These are phyloP conservation scores for Aspergillus affinis DNA, from an alignment of 495 filamentous ascomycete species.

Conservation along the genomic window DNA sequence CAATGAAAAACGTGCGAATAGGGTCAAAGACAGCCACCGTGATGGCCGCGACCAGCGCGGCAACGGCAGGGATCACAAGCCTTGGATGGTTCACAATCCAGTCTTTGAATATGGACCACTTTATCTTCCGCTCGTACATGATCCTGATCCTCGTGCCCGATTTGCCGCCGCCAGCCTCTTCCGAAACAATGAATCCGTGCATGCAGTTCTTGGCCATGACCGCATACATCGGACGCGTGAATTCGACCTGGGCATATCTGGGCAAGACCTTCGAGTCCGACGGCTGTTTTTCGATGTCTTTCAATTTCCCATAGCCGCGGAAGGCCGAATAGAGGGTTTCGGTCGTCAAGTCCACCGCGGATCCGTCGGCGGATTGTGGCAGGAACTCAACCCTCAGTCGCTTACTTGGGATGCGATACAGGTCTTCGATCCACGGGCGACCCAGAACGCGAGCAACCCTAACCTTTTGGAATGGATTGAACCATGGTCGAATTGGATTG, in stretches of 20 bases:
- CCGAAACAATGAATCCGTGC: constrained; percentile 74
- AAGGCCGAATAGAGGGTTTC: constrained; percentile 88
- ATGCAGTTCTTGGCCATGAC: constrained; percentile 91
- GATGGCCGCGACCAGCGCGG: constrained; percentile 75
- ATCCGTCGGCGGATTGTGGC: constrained; percentile 58
- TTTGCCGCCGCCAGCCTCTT: constrained; percentile 68
- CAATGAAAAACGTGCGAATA: constrained; percentile 87
- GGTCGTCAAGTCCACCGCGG: constrained; percentile 75
- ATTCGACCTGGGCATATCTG: constrained; percentile 77
- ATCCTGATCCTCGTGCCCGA: constrained; percentile 72
- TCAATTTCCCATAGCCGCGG: constrained; percentile 82
- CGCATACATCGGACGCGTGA: constrained; percentile 63
- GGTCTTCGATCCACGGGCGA: constrained; percentile 92
- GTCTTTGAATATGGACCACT: constrained; percentile 75
- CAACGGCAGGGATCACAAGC: constrained; percentile 79
- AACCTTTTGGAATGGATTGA: constrained; percentile 76
- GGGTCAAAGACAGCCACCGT: constrained; percentile 94
- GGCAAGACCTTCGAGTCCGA: constrained; percentile 81
- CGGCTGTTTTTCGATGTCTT: constrained; percentile 75
- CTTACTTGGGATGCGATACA: constrained; percentile 76
- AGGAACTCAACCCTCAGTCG: constrained; percentile 83
- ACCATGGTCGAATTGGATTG: constrained; percentile 81
- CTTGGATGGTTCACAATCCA: constrained; percentile 89
- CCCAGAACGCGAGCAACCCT: constrained; percentile 70
- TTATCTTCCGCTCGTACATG: constrained; percentile 75